Percentiles rank a stretch among this genome's conserved stretches.
phyloP scores from a whole-genome alignment of 2,329 filamentous ascomycete genomes.

The Incumbomyces delicatus region DNA sequence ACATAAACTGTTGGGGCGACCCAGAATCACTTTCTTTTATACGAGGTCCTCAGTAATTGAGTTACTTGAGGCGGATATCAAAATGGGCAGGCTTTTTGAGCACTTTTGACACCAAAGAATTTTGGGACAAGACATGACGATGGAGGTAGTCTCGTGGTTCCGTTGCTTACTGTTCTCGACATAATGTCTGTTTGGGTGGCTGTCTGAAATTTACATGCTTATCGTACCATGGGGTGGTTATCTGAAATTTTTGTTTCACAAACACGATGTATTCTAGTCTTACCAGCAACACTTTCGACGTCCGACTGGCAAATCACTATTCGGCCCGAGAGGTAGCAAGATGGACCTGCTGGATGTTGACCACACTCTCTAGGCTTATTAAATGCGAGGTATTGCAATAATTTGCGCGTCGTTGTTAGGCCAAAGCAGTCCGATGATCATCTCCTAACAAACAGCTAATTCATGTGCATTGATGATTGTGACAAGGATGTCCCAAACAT shows the following conservation, averaged over 20 bases:
- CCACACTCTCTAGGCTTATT: too few species aligned
- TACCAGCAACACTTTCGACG: too few species aligned
- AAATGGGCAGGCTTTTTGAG: slow-evolving; percentile 21
- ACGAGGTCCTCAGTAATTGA: slow-evolving; percentile 15
- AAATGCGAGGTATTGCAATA: too few species aligned
- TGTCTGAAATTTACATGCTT: slow-evolving; percentile 2
- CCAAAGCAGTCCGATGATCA: too few species aligned
- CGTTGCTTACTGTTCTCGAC: slow-evolving; percentile 10
- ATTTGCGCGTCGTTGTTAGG: too few species aligned
- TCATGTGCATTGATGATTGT: too few species aligned
- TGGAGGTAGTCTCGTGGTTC: slow-evolving; percentile 6
- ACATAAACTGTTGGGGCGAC: slow-evolving; percentile 20
- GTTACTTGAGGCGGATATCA: slow-evolving; percentile 10
- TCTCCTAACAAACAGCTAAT: too few species aligned
- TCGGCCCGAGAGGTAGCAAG: too few species aligned
- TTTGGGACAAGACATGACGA: slow-evolving; percentile 6
- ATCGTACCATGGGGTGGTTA: not conserved
- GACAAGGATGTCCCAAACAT: too few species aligned
- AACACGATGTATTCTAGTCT: slow-evolving; percentile 5
- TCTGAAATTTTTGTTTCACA: slow-evolving; percentile 4
- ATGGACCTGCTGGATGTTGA: too few species aligned
- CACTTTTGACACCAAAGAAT: slow-evolving; percentile 10
- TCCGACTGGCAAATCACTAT: too few species aligned
- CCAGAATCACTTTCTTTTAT: slow-evolving; percentile 18
- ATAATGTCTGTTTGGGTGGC: slow-evolving; percentile 4